These are phyloP conservation scores for Annulohypoxylon nitens DNA, from an alignment of 495 filamentous ascomycete genomes.

Conservation along the genomic window DNA sequence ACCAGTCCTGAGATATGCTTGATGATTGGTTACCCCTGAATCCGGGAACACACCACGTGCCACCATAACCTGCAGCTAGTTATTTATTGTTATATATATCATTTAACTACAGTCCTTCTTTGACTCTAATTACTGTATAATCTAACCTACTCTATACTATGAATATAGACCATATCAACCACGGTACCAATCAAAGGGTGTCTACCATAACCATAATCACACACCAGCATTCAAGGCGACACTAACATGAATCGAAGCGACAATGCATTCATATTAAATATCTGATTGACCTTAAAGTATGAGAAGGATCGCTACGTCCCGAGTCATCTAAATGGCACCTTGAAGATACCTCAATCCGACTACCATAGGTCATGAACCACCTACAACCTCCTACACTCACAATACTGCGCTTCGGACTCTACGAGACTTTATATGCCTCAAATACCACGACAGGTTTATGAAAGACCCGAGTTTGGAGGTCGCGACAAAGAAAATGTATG, in stretches of 20 bases:
- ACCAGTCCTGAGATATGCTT: background rate
- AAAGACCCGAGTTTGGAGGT: background rate
- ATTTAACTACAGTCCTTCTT: background rate
- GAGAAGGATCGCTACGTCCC: background rate
- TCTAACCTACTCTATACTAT: background rate
- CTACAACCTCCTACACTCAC: background rate
- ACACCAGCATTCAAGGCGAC: background rate
- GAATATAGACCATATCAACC: background rate
- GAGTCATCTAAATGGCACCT: too few relatives aligned
- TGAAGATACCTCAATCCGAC: background rate
- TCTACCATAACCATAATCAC: background rate
- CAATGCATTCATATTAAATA: too few relatives aligned
- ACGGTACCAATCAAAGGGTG: background rate
- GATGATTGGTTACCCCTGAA: slow-evolving; percentile 1
- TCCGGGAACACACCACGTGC: background rate
- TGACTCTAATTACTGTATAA: background rate
- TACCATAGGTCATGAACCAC: background rate
- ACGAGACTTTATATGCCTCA: background rate
- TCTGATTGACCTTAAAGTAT: background rate
- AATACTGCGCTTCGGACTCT: background rate
- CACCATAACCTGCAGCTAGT: background rate
- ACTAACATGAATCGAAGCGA: background rate
- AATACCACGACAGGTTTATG: background rate
- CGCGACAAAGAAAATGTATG: background rate
- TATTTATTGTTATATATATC: background rate